phyloP scores from a whole-genome alignment of 306 rosid species.

The Prunus padus region DNA sequence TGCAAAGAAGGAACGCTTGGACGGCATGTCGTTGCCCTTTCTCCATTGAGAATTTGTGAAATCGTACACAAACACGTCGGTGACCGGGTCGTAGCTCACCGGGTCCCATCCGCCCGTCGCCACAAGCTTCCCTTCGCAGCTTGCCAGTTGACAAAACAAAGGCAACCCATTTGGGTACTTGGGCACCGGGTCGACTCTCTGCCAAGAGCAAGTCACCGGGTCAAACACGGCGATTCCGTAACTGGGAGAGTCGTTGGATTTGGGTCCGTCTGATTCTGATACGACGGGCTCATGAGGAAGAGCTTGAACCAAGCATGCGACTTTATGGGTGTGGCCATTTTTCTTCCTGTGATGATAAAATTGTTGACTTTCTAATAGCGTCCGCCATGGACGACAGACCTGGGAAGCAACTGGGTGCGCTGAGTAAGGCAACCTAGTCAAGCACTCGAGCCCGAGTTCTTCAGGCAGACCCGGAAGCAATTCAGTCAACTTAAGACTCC shows the following conservation, averaged over 20 bases:
- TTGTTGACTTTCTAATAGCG: constrained; percentile 30
- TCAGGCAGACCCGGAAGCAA: constrained; percentile 48
- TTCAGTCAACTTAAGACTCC: constrained; percentile 7
- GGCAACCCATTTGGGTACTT: constrained; percentile 47
- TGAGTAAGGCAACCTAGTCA: constrained; percentile 39
- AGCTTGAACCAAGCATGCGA: constrained; percentile 47
- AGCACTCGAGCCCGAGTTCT: constrained; percentile 51
- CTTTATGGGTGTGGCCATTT: constrained; percentile 33
- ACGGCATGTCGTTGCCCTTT: constrained; percentile 42
- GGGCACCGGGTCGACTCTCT: constrained; percentile 41
- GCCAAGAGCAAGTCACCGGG: constrained; percentile 34
- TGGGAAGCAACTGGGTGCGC: constrained; percentile 43
- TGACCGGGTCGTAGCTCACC: constrained; percentile 39
- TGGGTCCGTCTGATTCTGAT: constrained; percentile 9
- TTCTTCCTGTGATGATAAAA: constrained; percentile 33
- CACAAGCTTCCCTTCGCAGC: constrained; percentile 51
- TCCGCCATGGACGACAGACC: constrained; percentile 45
- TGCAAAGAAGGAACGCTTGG: constrained; percentile 48
- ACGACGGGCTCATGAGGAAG: constrained; percentile 14
- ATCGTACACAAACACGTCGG: constrained; percentile 50
- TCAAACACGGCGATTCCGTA: constrained; percentile 46
- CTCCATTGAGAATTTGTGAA: constrained; percentile 39
- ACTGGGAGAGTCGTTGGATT: constrained; percentile 18
- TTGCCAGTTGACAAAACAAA: constrained; percentile 45
- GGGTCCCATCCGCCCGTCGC: constrained; percentile 66